Conservation (phyloP, 1,139 yeast species). For the Hyphopichia pseudoburtonii region DNA sequence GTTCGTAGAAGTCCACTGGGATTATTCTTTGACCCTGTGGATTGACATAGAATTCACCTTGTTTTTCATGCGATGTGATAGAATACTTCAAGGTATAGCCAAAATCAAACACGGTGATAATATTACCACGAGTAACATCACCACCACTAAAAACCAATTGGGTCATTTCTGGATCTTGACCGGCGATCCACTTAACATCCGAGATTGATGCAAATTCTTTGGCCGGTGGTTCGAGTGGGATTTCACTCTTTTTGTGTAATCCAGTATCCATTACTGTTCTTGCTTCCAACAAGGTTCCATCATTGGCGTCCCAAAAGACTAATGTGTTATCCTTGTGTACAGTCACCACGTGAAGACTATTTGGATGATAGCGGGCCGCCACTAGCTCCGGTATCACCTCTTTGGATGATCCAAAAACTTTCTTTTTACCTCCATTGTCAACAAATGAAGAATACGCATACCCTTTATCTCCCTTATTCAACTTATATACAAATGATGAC, state of each 20-base stretch:
- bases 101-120: conserved; percentile 67
- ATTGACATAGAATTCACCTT: conserved; percentile 71
- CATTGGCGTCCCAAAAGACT: conserved; percentile 89
- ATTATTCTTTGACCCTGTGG: conserved; percentile 50
- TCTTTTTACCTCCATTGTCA: conserved; percentile 45
- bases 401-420: conserved; percentile 41
- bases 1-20: conserved; percentile 23
- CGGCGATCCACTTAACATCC: conserved; percentile 69
- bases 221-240: conserved; percentile 18
- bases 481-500: conserved; percentile 55
- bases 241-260: conserved; percentile 46
- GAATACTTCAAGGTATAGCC: conserved; percentile 81
- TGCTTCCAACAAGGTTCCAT: conserved; percentile 72
- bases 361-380: conserved; percentile 85
- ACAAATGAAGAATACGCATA: conserved; percentile 30
- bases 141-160: conserved; percentile 74
- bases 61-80: conserved; percentile 77
- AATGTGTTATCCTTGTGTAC: conserved; percentile 79
- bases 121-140: conserved; percentile 50
- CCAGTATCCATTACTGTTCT: conserved; percentile 67
- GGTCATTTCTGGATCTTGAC: conserved; percentile 78
- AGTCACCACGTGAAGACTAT: conserved; percentile 81
- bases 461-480: conserved; percentile 37
- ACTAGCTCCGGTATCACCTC: conserved; percentile 51
- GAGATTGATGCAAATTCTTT: conserved; percentile 32